Evolutionary conservation across 1,284 basidiomycete species (phyloP), one percentile per base, ranked within the genome.

Genomic region (Ganoderma boninense): DNA sequence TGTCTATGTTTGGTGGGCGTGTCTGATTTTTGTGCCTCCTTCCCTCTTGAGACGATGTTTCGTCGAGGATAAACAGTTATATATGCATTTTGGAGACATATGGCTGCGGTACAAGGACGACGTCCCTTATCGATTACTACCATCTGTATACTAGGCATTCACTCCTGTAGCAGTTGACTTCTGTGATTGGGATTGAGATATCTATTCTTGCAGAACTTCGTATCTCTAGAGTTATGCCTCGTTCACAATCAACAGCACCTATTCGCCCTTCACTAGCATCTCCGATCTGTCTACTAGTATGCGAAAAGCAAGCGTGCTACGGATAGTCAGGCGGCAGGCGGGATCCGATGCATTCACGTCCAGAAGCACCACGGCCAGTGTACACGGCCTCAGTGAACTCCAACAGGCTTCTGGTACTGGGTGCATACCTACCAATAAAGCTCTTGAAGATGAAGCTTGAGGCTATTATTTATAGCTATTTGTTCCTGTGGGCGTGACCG

Each of bases 11-110:
- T 46, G 61, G 44, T 38, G 57, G 44, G 23, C 26, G 1, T 57
- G 61, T 16, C 20, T 29, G 26, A 16, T 62, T n/a, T 68, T 66
- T 54, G 60, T 65, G 1, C 35, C 40, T 23, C 16, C 44, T 18
- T 44, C 57, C 6, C 40, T 73, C 29, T 54, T 42, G 11, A 44
- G 64, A 49, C 64, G 71, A 7, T 69, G 67, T 13, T 1, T 14
- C 2, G 59, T 52, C 40, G 72, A 73, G 64, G 72, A 73, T 44
- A 59, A 5, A 20, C 52, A 69, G 69, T 46, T 73, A 26, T 59
- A 43, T 38, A 54, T 44, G 26, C 52, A 69, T 4, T 73, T 73
- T 57, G 69, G 68, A 6, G 26, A 63, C 6, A 42, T 26, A 16
- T 73, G 72, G 72, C 43, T 54, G 16, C n/a, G 43, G 42, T 71